phyloP scores from a whole-genome alignment of 306 rosid genomes.

The Quercus wislizeni region DNA sequence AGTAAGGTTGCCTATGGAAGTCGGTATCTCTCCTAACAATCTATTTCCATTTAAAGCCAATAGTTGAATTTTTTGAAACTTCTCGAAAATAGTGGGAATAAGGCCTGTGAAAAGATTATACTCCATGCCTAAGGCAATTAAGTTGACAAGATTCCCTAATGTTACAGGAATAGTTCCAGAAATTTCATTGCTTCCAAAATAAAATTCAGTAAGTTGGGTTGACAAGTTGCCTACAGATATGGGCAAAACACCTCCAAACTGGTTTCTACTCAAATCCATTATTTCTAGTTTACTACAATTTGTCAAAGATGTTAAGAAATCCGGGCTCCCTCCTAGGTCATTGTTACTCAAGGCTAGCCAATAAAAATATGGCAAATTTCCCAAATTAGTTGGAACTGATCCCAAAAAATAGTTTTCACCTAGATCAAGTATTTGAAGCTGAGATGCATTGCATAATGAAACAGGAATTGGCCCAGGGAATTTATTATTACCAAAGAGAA shows the following conservation, averaged over 20 bases:
- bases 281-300: background rate
- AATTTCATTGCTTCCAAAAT: constrained; percentile 1
- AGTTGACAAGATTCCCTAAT: background rate
- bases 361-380: background rate
- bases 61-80: background rate
- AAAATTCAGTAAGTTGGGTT: background rate
- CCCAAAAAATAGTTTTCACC: background rate
- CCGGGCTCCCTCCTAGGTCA: background rate
- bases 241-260: constrained; percentile 2
- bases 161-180: background rate
- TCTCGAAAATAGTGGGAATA: background rate
- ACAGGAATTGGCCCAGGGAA: background rate
- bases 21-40: background rate
- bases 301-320: background rate
- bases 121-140: background rate
- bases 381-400: background rate
- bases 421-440: background rate
- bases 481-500: background rate
- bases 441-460: background rate
- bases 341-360: background rate
- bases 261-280: background rate
- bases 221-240: background rate
- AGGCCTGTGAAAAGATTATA: background rate
- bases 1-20: constrained; percentile 4
- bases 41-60: background rate